These are phyloP conservation scores for Chloranthus sessilifolius DNA, from an alignment of 164 flowering plant genomes.

Conservation along the genomic window DNA sequence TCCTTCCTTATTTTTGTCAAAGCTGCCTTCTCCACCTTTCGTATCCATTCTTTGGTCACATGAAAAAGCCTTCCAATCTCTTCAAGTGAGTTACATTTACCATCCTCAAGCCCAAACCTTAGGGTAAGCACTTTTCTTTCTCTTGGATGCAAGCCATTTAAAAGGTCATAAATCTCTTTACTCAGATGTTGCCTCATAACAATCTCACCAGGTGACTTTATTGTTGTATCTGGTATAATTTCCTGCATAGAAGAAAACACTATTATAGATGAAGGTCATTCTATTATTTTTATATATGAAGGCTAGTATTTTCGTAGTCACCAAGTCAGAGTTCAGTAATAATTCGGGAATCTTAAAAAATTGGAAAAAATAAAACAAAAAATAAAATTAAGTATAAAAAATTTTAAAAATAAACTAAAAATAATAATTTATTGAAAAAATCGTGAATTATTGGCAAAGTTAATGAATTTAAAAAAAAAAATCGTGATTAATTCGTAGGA, in stretches of 20 bases:
- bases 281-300: too few species aligned
- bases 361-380: too few species aligned
- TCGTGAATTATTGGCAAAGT: too few species aligned
- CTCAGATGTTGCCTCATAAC: slow-evolving; percentile 49
- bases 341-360: too few species aligned
- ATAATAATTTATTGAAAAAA: too few species aligned
- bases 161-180: slow-evolving; percentile 35
- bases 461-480: too few species aligned
- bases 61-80: slow-evolving; percentile 24
- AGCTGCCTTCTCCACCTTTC: slow-evolving; percentile 61
- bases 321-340: too few species aligned
- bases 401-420: too few species aligned
- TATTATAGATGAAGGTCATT: too few species aligned
- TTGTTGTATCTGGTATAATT: slow-evolving; percentile 41
- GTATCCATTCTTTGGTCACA: slow-evolving; percentile 76
- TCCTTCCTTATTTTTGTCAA: slow-evolving; percentile 38
- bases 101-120: slow-evolving; percentile 41
- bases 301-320: too few species aligned
- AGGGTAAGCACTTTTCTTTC: slow-evolving; percentile 57
- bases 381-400: too few species aligned
- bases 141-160: slow-evolving; percentile 43
- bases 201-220: slow-evolving; percentile 49
- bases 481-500: too few species aligned
- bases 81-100: slow-evolving; percentile 24
- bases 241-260: slow-evolving; percentile 43